A percentile compares a stretch with the other conserved stretches of the same genome.
Evolutionary conservation across 148 eudicot species (phyloP).

Genomic region (Persicaria tinctoria): DNA sequence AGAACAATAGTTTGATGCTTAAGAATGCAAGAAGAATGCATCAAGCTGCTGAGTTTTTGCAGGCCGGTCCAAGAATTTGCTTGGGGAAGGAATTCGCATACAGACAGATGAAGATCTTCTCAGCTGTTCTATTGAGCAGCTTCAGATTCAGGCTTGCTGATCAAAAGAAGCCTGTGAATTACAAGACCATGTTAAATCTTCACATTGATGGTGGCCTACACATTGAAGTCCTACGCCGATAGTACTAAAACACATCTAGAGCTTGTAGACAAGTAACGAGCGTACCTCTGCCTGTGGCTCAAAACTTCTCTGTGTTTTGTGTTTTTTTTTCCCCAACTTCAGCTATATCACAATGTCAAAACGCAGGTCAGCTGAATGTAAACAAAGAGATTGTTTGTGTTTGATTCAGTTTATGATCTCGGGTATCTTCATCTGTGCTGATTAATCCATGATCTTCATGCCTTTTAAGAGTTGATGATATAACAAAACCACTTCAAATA

Average conservation of each 20-base stretch:
- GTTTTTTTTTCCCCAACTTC: too few relatives aligned
- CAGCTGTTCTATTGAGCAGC: slow-evolving; percentile 12
- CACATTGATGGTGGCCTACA: slow-evolving; percentile 20
- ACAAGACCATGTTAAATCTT: slow-evolving; percentile 21
- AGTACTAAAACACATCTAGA: not conserved
- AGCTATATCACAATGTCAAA: too few relatives aligned
- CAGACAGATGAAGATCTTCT: slow-evolving; percentile 22
- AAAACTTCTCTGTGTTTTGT: too few relatives aligned
- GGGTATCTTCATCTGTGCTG: too few relatives aligned
- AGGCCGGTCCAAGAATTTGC: slow-evolving; percentile 60
- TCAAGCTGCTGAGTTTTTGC: slow-evolving; percentile 1
- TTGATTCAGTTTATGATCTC: too few relatives aligned
- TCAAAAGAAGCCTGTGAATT: slow-evolving; percentile 14
- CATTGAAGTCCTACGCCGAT: slow-evolving; percentile 7
- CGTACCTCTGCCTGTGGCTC: too few relatives aligned
- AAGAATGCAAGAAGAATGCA: not conserved
- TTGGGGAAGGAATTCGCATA: slow-evolving; percentile 64
- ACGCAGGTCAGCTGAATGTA: too few relatives aligned
- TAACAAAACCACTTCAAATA: too few relatives aligned
- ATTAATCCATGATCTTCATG: too few relatives aligned
- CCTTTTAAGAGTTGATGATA: too few relatives aligned
- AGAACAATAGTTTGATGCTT: not conserved
- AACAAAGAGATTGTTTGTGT: too few relatives aligned
- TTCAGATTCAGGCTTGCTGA: slow-evolving; percentile 15
- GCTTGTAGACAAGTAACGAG: too few relatives aligned